These are phyloP conservation scores for Saturnispora saitoi DNA, from an alignment of 805 yeast genomes.

Conservation along the genomic window DNA sequence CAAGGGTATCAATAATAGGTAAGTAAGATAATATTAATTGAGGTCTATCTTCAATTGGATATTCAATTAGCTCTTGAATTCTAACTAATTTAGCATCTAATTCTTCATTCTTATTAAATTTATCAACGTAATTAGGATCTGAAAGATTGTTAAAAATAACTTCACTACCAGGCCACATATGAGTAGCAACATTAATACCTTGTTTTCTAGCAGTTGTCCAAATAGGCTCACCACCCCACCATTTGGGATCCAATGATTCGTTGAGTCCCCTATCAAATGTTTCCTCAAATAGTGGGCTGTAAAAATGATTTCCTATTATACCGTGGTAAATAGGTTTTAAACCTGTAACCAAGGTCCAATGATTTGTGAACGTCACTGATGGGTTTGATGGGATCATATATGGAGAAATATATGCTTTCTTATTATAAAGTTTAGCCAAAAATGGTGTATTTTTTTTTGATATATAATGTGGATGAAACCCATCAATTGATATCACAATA, in stretches of 20 bases:
- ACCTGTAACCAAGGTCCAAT: slow-evolving; percentile 88
- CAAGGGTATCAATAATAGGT: slow-evolving; percentile 73
- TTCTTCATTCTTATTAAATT: slow-evolving; percentile 55
- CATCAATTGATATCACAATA: slow-evolving; percentile 71
- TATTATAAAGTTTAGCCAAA: slow-evolving; percentile 47
- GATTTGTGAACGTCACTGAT: slow-evolving; percentile 83
- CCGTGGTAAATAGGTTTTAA: slow-evolving; percentile 79
- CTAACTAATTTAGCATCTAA: slow-evolving; percentile 49
- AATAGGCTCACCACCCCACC: slow-evolving; percentile 89
- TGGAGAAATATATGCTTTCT: slow-evolving; percentile 58
- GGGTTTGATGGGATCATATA: slow-evolving; percentile 86
- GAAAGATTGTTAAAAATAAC: slow-evolving; percentile 42
- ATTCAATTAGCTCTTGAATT: slow-evolving; percentile 62
- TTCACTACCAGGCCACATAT: slow-evolving; percentile 96
- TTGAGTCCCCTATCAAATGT: slow-evolving; percentile 56
- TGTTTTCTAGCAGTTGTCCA: slow-evolving; percentile 71
- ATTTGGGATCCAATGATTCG: slow-evolving; percentile 44
- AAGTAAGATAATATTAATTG: slow-evolving; percentile 71
- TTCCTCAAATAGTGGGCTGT: slow-evolving; percentile 45
- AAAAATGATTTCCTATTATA: slow-evolving; percentile 75
- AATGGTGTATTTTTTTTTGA: slow-evolving; percentile 60
- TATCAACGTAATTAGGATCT: slow-evolving; percentile 49
- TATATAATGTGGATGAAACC: slow-evolving; percentile 86
- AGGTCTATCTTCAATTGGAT: slow-evolving; percentile 47
- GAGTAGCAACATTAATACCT: slow-evolving; percentile 63